Percentiles rank a stretch among this genome's conserved stretches.
Evolutionary conservation across 495 filamentous ascomycete species (phyloP).

Genomic region (Hypoxylon fragiforme): DNA sequence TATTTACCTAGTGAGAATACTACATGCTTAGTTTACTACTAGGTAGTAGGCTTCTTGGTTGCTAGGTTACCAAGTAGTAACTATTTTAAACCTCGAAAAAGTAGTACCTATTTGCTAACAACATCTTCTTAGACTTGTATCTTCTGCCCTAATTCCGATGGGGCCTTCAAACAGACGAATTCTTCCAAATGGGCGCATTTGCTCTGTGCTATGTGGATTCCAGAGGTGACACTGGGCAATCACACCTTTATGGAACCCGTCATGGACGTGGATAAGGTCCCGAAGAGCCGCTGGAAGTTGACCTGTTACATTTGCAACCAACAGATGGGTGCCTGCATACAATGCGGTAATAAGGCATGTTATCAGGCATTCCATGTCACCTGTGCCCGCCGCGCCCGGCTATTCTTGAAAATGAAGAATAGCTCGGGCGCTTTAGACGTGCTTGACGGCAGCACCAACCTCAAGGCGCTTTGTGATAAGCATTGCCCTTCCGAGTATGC

Average conservation of each 20-base stretch:
- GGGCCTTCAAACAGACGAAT: conserved; percentile 97
- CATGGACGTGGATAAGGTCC: conserved; percentile 96
- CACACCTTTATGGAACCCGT: conserved; percentile 97
- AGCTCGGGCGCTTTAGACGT: conserved; percentile 76
- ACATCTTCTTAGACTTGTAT: conserved; percentile 79
- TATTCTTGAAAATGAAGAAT: conserved; percentile 97
- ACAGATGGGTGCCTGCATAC: conserved; percentile 96
- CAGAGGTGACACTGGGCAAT: conserved; percentile 94
- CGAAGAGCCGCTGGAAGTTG: conserved; percentile 89
- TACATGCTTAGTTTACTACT: too few relatives aligned
- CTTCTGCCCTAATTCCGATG: conserved; percentile 96
- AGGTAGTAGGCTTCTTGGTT: too few relatives aligned
- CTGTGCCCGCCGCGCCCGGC: conserved; percentile 82
- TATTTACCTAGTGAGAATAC: too few relatives aligned
- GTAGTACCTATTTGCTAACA: conserved; percentile 8
- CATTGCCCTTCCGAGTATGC: conserved; percentile 91
- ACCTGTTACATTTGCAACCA: conserved; percentile 97
- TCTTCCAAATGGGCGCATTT: conserved; percentile 95
- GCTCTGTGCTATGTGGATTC: conserved; percentile 97
- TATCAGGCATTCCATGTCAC: conserved; percentile 99
- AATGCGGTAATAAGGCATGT: conserved; percentile 96
- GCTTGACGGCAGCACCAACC: conserved; percentile 76
- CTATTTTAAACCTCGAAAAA: background rate
- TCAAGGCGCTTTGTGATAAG: conserved; percentile 96
- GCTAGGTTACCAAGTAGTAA: too few relatives aligned